Evolutionary conservation across 2,329 filamentous ascomycete genomes (phyloP).

Genomic region (Arthroderma sp.): DNA sequence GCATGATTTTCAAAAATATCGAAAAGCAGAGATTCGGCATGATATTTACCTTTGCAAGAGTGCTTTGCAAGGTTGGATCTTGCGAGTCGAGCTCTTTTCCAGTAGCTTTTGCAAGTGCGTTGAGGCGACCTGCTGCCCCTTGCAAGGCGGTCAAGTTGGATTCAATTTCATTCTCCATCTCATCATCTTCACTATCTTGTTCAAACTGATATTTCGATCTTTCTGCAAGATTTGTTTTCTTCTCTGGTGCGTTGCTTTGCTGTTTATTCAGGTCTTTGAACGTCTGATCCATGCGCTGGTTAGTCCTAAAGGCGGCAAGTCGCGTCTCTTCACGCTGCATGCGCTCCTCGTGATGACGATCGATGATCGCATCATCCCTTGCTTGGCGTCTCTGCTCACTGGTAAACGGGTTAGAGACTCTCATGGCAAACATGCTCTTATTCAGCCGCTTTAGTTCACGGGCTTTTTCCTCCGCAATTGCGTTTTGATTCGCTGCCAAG

Average conservation of each 20-base stretch:
- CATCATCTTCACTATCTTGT: slow-evolving; percentile 56
- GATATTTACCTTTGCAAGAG: slow-evolving; percentile 57
- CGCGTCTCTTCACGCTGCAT: slow-evolving; percentile 43
- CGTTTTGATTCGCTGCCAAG: slow-evolving; percentile 61
- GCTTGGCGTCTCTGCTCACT: slow-evolving; percentile 50
- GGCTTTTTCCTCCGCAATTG: slow-evolving; percentile 64
- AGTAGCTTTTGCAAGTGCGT: slow-evolving; percentile 60
- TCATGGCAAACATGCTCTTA: slow-evolving; percentile 78
- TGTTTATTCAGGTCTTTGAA: slow-evolving; percentile 48
- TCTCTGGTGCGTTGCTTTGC: slow-evolving; percentile 33
- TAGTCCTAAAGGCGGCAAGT: slow-evolving; percentile 37
- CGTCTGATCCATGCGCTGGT: slow-evolving; percentile 50
- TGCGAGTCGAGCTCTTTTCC: slow-evolving; percentile 62
- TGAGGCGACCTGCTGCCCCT: slow-evolving; percentile 54
- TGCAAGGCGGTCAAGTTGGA: slow-evolving; percentile 48
- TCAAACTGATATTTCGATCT: slow-evolving; percentile 66
- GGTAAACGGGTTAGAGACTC: slow-evolving; percentile 67
- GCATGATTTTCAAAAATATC: slow-evolving; percentile 4
- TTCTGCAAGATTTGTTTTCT: slow-evolving; percentile 43
- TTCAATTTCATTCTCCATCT: slow-evolving; percentile 60
- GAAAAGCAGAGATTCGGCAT: background rate
- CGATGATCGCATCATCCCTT: slow-evolving; percentile 55
- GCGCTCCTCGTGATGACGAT: slow-evolving; percentile 48
- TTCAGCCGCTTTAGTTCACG: slow-evolving; percentile 76
- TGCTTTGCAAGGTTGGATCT: slow-evolving; percentile 63